A percentile compares a stretch with the other conserved stretches of the same genome.
Conservation (phyloP, 2,329 filamentous ascomycete species). For the Apiospora marii region DNA sequence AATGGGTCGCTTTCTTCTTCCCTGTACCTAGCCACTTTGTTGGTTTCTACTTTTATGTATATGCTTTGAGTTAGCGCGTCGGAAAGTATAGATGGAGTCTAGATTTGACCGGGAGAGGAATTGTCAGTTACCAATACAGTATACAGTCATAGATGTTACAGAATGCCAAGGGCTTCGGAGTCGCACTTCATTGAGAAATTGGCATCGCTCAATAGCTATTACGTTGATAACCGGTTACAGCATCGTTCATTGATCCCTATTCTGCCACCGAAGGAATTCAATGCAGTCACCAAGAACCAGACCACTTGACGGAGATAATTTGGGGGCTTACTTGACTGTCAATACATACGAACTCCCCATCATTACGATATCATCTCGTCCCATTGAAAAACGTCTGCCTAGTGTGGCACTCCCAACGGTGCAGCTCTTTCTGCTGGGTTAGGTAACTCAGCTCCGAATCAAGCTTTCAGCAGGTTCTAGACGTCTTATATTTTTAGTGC, state of each 20-base stretch:
- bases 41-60: background rate
- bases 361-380: background rate
- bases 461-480: background rate
- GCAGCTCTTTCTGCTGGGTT: background rate
- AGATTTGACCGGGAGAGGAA: background rate
- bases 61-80: background rate
- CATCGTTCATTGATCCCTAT: too few relatives aligned
- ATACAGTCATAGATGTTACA: background rate
- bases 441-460: background rate
- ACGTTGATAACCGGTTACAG: too few relatives aligned
- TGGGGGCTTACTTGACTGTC: too few relatives aligned
- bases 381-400: background rate
- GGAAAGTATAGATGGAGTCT: background rate
- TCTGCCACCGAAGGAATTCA: too few relatives aligned
- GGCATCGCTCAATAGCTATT: too few relatives aligned
- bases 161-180: background rate
- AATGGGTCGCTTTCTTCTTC: background rate
- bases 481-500: background rate
- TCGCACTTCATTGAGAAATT: background rate
- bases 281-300: too few relatives aligned
- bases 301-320: too few relatives aligned
- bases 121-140: background rate
- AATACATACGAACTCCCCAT: background rate
- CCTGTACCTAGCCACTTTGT: background rate
- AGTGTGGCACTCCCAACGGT: background rate